These are phyloP conservation scores for Coprinopsis strossmayeri DNA, from an alignment of 768 basidiomycete genomes.

Conservation along the genomic window DNA sequence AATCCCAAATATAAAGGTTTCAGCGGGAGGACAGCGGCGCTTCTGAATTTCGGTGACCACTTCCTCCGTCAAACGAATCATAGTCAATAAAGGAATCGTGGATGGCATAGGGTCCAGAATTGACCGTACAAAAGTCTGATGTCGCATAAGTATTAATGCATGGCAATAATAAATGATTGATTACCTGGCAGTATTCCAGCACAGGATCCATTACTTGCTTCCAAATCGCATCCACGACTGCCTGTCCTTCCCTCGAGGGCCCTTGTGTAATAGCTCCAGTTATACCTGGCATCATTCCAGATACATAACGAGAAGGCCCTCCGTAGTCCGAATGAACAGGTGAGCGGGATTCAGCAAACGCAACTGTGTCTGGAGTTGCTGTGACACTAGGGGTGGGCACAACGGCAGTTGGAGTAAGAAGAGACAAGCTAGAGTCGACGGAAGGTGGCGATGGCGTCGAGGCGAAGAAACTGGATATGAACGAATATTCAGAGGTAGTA, in stretches of 20 bases:
- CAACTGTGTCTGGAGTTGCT: slow-evolving; percentile 37
- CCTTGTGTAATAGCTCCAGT: slow-evolving; percentile 28
- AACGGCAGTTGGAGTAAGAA: slow-evolving; percentile 27
- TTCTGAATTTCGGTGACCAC: slow-evolving; percentile 69
- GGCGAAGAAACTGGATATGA: slow-evolving; percentile 80
- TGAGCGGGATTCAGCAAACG: slow-evolving; percentile 36
- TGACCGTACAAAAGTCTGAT: slow-evolving; percentile 61
- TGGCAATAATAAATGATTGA: slow-evolving; percentile 11
- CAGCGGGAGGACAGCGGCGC: slow-evolving; percentile 73
- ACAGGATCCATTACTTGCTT: slow-evolving; percentile 92
- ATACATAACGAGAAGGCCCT: slow-evolving; percentile 21
- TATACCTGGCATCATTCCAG: slow-evolving; percentile 27
- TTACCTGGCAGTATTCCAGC: slow-evolving; percentile 75
- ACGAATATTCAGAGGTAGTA: slow-evolving; percentile 86
- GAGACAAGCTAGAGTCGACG: slow-evolving; percentile 26
- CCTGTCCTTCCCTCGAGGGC: slow-evolving; percentile 53
- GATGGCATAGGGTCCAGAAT: slow-evolving; percentile 71
- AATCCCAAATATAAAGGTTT: slow-evolving; percentile 73
- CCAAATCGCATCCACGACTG: slow-evolving; percentile 65
- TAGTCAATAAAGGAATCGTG: slow-evolving; percentile 72
- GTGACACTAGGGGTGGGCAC: slow-evolving; percentile 30
- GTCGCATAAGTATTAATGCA: slow-evolving; percentile 4
- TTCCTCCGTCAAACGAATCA: slow-evolving; percentile 87
- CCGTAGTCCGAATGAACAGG: slow-evolving; percentile 47
- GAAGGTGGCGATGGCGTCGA: slow-evolving; percentile 26